Conservation (phyloP, 1,139 yeast genomes). For the Meyerozyma smithsonii region DNA sequence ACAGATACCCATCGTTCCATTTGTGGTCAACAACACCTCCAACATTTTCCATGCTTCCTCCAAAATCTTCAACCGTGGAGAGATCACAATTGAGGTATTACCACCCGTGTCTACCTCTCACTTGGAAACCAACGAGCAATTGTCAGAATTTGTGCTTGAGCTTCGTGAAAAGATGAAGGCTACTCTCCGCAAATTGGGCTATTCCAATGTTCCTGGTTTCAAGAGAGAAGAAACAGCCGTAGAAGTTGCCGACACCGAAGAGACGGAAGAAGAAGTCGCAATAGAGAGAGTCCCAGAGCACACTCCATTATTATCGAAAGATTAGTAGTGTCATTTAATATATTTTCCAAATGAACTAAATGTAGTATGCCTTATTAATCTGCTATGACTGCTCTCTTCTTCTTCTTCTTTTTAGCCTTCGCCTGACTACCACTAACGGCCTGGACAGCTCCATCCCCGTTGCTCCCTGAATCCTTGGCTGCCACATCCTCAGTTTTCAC, state of each 20-base stretch:
- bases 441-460: neutral
- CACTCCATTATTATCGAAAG: constrained; percentile 22
- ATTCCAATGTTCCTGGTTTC: constrained; percentile 18
- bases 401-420: neutral
- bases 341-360: neutral
- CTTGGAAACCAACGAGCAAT: constrained; percentile 52
- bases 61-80: constrained; percentile 56
- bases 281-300: constrained; percentile 18
- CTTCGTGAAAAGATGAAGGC: constrained; percentile 32
- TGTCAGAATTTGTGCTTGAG: constrained; percentile 41
- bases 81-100: constrained; percentile 58
- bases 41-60: constrained; percentile 58
- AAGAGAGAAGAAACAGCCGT: constrained; percentile 5
- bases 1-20: constrained; percentile 80
- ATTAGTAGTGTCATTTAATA: constrained; percentile 7
- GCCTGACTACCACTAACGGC: neutral
- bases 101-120: constrained; percentile 62
- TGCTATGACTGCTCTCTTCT: constrained; percentile 2
- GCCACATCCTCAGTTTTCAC: neutral
- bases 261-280: constrained; percentile 17
- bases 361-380: neutral
- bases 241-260: constrained; percentile 7
- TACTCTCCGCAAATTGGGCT: constrained; percentile 29
- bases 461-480: neutral
- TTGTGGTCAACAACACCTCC: constrained; percentile 82